Conservation (phyloP, 192 early-diverging fungal genomes). For the Neocallimastix lanati region DNA sequence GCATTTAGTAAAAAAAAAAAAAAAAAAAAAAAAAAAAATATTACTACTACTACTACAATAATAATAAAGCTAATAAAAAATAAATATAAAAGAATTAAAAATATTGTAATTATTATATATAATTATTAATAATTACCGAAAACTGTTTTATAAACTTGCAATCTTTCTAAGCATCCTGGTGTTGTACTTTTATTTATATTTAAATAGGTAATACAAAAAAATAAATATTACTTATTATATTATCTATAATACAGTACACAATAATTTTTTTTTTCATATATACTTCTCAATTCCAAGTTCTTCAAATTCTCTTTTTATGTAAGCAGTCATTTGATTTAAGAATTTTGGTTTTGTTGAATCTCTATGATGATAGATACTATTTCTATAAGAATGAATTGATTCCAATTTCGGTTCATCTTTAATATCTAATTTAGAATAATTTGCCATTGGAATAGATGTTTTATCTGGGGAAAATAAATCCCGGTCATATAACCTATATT, state of each 20-base stretch:
- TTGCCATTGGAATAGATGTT: neutral
- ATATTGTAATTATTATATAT: too few relatives aligned
- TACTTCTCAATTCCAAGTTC: neutral
- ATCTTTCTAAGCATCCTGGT: neutral
- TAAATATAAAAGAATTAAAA: too few relatives aligned
- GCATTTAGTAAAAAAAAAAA: too few relatives aligned
- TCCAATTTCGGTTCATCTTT: neutral
- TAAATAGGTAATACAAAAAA: too few relatives aligned
- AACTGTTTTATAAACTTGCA: neutral
- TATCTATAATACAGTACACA: too few relatives aligned
- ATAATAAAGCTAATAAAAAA: too few relatives aligned
- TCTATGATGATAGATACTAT: neutral
- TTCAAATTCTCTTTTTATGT: neutral
- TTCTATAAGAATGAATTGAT: neutral
- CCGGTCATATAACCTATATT: neutral
- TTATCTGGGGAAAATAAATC: neutral
- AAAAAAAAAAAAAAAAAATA: too few relatives aligned
- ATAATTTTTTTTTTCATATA: too few relatives aligned
- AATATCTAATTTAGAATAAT: neutral
- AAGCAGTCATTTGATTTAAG: neutral
- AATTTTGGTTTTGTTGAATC: neutral
- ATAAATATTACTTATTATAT: too few relatives aligned
- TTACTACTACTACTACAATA: too few relatives aligned
- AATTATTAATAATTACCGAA: too few relatives aligned
- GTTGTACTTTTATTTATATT: neutral